Base-by-base conservation (phyloP, 2,329 filamentous ascomycete species). In the Verticillium dahliae region DNA sequence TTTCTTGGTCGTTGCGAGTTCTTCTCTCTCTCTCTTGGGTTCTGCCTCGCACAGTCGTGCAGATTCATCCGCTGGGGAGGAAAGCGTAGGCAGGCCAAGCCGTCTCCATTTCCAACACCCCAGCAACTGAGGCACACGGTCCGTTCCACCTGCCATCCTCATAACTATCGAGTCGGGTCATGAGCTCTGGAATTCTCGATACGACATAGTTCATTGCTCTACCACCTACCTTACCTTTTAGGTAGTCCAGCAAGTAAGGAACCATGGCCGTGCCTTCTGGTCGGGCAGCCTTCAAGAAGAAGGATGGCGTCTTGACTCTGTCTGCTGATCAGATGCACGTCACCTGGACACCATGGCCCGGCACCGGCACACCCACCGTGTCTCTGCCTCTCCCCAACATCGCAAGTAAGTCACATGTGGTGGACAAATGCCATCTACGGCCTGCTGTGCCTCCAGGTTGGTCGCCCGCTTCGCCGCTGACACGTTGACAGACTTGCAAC, bases 271-370 rank as follows among this genome's bases (percentile, higher is more conserved):
- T 81, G 65, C 86, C 85, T 59, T 83, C 80, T 68, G 91, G 88
- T 63, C 85, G 84, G 65, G 88, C 90, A 59, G 81, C 88, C 62
- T 98, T 95, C 83, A 98, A 97, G 79, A 99, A 98, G 81, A 95
- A 96, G 76, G 91, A 98, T 80, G 95, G 95, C 73, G 85, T 85
- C 63, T 79, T 99, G 70, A 85, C 86, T 33, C 81, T 98, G 68
- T 87, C 90, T 15, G 79, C 83, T 61, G 91, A 97, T 74, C 82
- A 86, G 69, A 85, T 85, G 70, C 86, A 83, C 41, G 85, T 98
- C 64, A 89, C 86, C 73, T 99, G 94, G 94, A 91, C 87, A 37
- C 90, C 92, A 10, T 81, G 85, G 60, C 82, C 83, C 56, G 82
- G 85, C 38, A 82, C 81, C 60, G 85, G 87, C 2, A 80, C 86